These are phyloP conservation scores for Waitea zeae DNA, from an alignment of 1,284 basidiomycete genomes.

Conservation along the genomic window DNA sequence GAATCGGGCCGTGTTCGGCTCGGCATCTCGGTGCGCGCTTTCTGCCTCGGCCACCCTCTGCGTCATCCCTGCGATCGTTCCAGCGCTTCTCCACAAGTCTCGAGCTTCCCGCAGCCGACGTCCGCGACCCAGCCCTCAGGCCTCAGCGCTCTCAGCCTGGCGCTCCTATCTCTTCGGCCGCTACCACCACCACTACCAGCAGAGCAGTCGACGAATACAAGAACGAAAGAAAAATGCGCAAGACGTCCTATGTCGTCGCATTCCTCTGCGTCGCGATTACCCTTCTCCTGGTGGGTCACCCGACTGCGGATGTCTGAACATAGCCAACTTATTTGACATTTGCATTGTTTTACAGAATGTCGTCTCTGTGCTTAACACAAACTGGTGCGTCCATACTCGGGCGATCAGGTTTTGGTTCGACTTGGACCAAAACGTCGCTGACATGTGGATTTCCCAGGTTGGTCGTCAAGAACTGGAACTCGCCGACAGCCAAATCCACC, in stretches of 20 bases:
- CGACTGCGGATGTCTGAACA: constrained; percentile 10
- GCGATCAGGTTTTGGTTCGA: constrained; percentile 9
- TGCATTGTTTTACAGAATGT: constrained; percentile 36
- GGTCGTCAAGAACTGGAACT: constrained; percentile 30
- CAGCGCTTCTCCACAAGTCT: too few relatives aligned
- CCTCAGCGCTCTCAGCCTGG: too few relatives aligned
- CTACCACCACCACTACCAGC: too few relatives aligned
- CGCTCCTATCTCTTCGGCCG: too few relatives aligned
- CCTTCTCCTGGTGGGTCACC: constrained; percentile 36
- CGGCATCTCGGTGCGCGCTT: too few relatives aligned
- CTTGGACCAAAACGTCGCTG: constrained; percentile 7
- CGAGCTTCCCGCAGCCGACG: too few relatives aligned
- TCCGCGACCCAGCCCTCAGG: too few relatives aligned
- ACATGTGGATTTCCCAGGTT: too few relatives aligned
- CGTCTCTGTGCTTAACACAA: constrained; percentile 33
- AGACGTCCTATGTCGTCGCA: constrained; percentile 43
- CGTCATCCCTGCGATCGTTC: too few relatives aligned
- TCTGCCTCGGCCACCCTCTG: too few relatives aligned
- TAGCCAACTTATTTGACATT: constrained; percentile 3
- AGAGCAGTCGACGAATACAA: too few relatives aligned
- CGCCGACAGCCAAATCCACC: constrained; percentile 25
- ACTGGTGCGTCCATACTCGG: constrained; percentile 33
- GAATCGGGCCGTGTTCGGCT: too few relatives aligned
- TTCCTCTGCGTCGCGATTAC: constrained; percentile 32
- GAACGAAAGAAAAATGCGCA: constrained; percentile 29